Percentiles rank a stretch among this genome's conserved stretches.
Evolutionary conservation across 1,139 yeast genomes (phyloP).

Genomic region (Blastobotrys malaysiensis): DNA sequence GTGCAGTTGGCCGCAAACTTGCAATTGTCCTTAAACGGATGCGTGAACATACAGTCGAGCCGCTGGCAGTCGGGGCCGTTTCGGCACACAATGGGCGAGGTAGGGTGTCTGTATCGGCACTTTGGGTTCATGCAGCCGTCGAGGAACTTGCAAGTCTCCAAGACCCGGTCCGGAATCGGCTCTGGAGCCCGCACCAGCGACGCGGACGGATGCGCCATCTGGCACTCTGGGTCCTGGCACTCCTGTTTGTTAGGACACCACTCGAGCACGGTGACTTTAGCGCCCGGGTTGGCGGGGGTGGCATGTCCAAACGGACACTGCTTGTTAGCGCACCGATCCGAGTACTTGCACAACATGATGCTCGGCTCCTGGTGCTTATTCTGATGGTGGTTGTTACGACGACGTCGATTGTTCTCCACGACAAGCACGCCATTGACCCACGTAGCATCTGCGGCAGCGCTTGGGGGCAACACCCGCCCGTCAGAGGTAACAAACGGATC

Average conservation of each 20-base stretch:
- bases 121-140: conserved; percentile 64
- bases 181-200: conserved; percentile 29
- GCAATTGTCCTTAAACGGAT: conserved; percentile 74
- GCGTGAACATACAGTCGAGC: conserved; percentile 75
- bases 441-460: conserved; percentile 2
- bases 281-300: conserved; percentile 73
- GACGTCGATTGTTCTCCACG: conserved; percentile 37
- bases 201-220: conserved; percentile 78
- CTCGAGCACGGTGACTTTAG: conserved; percentile 58
- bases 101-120: conserved; percentile 84
- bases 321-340: conserved; percentile 66
- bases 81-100: conserved; percentile 66
- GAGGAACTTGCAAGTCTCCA: conserved; percentile 82
- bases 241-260: conserved; percentile 73
- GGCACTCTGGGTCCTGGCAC: conserved; percentile 58
- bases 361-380: conserved; percentile 6
- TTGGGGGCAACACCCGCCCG: conserved; percentile 10
- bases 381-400: conserved; percentile 5
- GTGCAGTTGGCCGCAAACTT: conserved; percentile 72
- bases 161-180: conserved; percentile 26
- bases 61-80: conserved; percentile 74
- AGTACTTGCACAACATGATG: conserved; percentile 56
- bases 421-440: conserved; percentile 13
- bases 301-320: conserved; percentile 88
- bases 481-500: conserved; percentile 42